A percentile compares a stretch with the other conserved stretches of the same genome.
phyloP scores from a whole-genome alignment of 345 rosid species.

The Melaleuca alternifolia region DNA sequence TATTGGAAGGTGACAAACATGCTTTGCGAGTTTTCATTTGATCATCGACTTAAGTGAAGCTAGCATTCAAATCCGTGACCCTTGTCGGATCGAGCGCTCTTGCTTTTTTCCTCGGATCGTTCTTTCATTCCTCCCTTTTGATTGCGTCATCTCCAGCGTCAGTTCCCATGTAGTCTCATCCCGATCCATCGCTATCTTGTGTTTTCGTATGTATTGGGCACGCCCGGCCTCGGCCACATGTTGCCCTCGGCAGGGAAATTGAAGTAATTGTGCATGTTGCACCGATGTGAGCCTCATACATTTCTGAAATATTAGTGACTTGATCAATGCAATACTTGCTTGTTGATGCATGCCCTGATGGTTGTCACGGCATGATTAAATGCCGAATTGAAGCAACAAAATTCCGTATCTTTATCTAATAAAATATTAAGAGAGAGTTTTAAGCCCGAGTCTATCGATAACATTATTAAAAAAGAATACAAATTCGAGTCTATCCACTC shows the following conservation, averaged over 20 bases:
- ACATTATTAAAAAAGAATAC: background rate
- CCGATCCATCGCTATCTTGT: background rate
- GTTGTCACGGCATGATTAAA: background rate
- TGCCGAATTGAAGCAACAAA: background rate
- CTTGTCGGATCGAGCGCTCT: background rate
- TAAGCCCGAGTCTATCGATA: rapidly evolving
- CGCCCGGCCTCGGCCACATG: background rate
- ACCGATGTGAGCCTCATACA: too few relatives aligned
- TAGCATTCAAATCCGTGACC: background rate
- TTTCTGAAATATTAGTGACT: too few relatives aligned
- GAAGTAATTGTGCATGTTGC: background rate
- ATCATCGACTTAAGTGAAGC: background rate
- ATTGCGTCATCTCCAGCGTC: background rate
- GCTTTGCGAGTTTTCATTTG: background rate
- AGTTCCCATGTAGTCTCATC: background rate
- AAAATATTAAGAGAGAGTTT: background rate
- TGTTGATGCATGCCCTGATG: background rate
- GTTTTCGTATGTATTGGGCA: background rate
- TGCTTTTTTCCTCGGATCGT: background rate
- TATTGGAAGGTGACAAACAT: background rate
- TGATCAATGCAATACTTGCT: background rate
- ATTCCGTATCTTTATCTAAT: background rate
- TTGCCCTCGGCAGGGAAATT: background rate
- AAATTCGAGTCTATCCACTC: rapidly evolving
- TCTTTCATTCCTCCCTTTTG: background rate